These are phyloP conservation scores for Russula vinacea DNA, from an alignment of 768 basidiomycete species.

Conservation along the genomic window DNA sequence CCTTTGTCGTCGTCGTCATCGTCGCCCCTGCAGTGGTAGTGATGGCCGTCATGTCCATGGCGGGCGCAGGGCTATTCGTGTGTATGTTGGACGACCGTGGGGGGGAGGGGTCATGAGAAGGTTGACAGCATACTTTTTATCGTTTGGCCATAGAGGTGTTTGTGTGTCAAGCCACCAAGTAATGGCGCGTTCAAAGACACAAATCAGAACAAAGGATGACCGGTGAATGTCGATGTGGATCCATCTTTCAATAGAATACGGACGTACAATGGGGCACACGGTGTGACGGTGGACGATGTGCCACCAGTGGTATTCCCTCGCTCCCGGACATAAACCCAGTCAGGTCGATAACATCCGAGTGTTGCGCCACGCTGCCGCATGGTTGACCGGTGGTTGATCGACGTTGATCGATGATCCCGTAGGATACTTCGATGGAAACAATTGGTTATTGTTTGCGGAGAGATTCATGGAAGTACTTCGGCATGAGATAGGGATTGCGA, in stretches of 20 bases:
- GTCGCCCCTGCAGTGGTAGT: background rate
- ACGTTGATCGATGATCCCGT: too few relatives aligned
- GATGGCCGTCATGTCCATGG: background rate
- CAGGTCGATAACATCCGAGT: background rate
- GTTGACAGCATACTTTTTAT: background rate
- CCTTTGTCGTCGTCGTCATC: background rate
- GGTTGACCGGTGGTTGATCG: too few relatives aligned
- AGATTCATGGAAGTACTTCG: background rate
- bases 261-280: background rate
- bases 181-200: background rate
- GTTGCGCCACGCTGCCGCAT: background rate
- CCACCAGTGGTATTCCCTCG: background rate
- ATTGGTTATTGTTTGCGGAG: background rate
- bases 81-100: background rate
- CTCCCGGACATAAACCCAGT: background rate
- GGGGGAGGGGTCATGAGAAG: background rate
- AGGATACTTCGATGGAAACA: background rate
- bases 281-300: background rate
- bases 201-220: background rate
- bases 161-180: background rate
- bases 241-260: background rate
- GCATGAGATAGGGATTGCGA: too few relatives aligned
- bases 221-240: background rate
- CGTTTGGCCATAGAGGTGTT: background rate
- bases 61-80: background rate